phyloP scores from a whole-genome alignment of 441 rosid species.

The Dalechampia spathulata region DNA sequence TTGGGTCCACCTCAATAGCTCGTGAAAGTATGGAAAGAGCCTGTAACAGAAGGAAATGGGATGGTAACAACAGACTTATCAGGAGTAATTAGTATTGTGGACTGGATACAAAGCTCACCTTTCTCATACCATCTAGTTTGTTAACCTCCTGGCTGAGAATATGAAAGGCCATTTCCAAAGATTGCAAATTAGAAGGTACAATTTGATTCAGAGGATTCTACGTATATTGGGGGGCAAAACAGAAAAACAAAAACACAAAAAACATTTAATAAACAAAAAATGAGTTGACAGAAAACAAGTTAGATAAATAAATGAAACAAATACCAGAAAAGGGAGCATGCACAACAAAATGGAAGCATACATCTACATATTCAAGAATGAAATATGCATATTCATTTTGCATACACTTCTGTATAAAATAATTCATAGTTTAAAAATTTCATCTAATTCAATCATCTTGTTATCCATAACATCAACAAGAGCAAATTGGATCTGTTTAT shows the following conservation, averaged over 20 bases:
- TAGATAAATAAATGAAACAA: too few species aligned
- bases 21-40: slow-evolving; percentile 71
- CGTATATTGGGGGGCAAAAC: slow-evolving; percentile 24
- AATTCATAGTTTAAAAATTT: too few species aligned
- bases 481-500: too few species aligned
- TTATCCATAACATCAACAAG: too few species aligned
- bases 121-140: slow-evolving; percentile 50
- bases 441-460: too few species aligned
- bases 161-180: slow-evolving; percentile 74
- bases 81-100: slow-evolving; percentile 4
- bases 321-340: too few species aligned
- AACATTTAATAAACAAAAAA: slow-evolving; percentile 16
- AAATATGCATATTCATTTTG: too few species aligned
- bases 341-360: too few species aligned
- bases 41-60: slow-evolving; percentile 39
- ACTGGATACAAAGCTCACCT: slow-evolving; percentile 46
- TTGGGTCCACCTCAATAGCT: slow-evolving; percentile 67
- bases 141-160: slow-evolving; percentile 56
- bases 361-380: too few species aligned
- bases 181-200: slow-evolving; percentile 36
- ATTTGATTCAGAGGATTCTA: slow-evolving; percentile 61
- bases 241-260: slow-evolving; percentile 24
- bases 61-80: slow-evolving; percentile 10
- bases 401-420: too few species aligned
- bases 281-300: slow-evolving; percentile 4